Conservation (phyloP, 2,329 filamentous ascomycete genomes). For the Bipolaris zeicola region DNA sequence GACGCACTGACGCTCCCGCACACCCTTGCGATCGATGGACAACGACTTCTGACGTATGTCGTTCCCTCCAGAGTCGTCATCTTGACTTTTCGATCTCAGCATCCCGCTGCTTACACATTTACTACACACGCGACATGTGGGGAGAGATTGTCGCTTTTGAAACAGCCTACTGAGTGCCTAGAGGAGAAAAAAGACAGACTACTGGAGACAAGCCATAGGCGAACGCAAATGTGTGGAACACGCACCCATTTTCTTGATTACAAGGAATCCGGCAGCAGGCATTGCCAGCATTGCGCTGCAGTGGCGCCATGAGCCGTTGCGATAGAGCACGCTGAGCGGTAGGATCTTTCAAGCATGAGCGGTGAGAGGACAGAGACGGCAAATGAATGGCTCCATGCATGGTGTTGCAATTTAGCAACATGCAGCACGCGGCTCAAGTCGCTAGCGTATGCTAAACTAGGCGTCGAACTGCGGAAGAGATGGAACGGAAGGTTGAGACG, state of each 20-base stretch:
- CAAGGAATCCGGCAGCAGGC: not conserved
- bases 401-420: not conserved
- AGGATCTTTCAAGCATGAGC: not conserved
- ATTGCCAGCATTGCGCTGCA: not conserved
- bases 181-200: not conserved
- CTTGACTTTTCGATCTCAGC: slow-evolving; percentile 7
- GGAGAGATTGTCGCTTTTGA: not conserved
- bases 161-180: not conserved
- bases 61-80: slow-evolving; percentile 7
- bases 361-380: slow-evolving; percentile 3
- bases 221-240: not conserved
- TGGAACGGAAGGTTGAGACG: not conserved
- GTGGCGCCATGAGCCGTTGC: not conserved
- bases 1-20: not conserved
- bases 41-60: slow-evolving; percentile 8
- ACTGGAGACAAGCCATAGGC: not conserved
- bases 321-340: not conserved
- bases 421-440: not conserved
- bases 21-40: slow-evolving; percentile 6
- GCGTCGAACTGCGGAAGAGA: not conserved
- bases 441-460: not conserved
- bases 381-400: slow-evolving; percentile 4
- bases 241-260: not conserved
- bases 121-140: not conserved
- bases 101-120: not conserved